phyloP scores from a whole-genome alignment of 2,329 filamentous ascomycete species.

The Colletotrichum tropicicola region DNA sequence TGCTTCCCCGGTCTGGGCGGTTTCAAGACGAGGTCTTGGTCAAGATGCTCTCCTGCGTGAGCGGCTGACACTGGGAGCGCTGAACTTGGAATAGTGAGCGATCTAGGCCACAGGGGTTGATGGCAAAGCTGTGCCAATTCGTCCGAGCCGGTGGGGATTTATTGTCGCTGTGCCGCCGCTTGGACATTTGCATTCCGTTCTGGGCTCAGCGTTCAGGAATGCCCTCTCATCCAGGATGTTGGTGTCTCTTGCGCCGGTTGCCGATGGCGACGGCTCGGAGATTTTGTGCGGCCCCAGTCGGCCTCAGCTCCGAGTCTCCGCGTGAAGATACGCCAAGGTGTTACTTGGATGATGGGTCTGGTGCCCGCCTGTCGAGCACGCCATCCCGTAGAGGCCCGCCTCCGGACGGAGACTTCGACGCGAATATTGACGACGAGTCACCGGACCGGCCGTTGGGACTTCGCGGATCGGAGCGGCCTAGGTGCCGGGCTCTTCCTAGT shows the following conservation, averaged over 20 bases:
- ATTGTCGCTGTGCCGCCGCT: not conserved
- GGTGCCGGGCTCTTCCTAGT: not conserved
- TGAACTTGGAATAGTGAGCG: not conserved
- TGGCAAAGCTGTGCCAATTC: not conserved
- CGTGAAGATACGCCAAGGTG: not conserved
- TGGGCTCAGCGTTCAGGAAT: not conserved
- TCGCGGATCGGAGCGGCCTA: not conserved
- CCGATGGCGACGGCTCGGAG: no score
- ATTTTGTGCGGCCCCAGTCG: not conserved
- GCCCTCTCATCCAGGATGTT: not conserved
- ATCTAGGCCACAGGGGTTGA: not conserved
- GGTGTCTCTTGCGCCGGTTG: no score
- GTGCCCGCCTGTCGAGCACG: not conserved
- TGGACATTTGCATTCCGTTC: not conserved
- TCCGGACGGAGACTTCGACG: not conserved
- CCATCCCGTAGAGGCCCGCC: conserved; percentile 1
- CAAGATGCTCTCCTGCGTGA: not conserved
- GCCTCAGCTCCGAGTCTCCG: not conserved
- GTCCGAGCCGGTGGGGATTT: not conserved
- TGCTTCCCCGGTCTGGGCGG: not conserved
- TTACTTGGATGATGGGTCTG: not conserved
- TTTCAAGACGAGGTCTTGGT: not conserved
- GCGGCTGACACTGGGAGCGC: not conserved
- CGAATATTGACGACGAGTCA: not conserved
- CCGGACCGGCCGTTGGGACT: not conserved